Conservation (phyloP, 1,284 basidiomycete genomes). For the Cryptococcus wingfieldii region DNA sequence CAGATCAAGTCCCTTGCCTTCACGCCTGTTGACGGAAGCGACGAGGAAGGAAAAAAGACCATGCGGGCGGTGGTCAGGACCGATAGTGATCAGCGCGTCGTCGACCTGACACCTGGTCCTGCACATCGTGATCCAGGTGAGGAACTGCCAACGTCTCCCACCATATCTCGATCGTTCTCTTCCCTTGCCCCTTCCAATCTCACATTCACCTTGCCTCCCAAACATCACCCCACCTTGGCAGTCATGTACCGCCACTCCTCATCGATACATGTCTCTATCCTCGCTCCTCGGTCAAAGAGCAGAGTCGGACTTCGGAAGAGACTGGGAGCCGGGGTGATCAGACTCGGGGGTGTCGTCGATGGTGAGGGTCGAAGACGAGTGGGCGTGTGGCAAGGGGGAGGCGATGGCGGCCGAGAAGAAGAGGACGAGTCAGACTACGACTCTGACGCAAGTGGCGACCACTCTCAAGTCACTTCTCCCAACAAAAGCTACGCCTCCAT, state of each 20-base stretch:
- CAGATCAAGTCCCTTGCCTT: conserved; percentile 22
- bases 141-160: background rate
- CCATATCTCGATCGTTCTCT: background rate
- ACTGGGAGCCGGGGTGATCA: conserved; percentile 32
- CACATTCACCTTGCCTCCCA: background rate
- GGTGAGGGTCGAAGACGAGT: conserved; percentile 12
- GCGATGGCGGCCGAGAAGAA: background rate
- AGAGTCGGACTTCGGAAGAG: conserved; percentile 38
- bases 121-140: background rate
- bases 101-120: background rate
- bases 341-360: conserved; percentile 36
- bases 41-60: conserved; percentile 5
- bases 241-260: conserved; percentile 47
- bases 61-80: background rate
- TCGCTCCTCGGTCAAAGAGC: conserved; percentile 23
- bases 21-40: background rate
- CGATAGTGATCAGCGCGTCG: background rate
- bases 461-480: background rate
- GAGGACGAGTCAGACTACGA: background rate
- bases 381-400: conserved; percentile 26
- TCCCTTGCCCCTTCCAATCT: background rate
- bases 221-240: conserved; percentile 20
- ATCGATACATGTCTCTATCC: conserved; percentile 32
- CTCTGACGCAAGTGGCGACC: background rate
- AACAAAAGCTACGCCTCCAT: background rate